Percentiles rank a stretch among this genome's conserved stretches.
These are phyloP conservation scores for Tuber aestivum DNA, from an alignment of 495 filamentous ascomycete species.

Conservation along the genomic window DNA sequence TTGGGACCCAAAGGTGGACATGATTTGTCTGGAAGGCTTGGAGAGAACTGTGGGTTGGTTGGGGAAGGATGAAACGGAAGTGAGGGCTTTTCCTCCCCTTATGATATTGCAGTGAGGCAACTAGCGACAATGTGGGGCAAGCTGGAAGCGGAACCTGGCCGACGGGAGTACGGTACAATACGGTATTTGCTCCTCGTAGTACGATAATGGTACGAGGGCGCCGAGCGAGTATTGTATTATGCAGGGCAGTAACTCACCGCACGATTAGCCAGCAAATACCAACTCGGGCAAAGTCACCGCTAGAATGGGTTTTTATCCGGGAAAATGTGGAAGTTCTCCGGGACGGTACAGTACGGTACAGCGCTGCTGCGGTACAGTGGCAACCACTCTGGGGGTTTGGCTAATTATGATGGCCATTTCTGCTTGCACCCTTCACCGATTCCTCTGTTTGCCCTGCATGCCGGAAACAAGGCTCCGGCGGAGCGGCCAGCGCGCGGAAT, in stretches of 20 bases:
- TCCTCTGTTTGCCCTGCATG: neutral
- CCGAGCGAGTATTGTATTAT: neutral
- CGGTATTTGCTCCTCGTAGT: neutral
- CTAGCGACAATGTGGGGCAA: neutral
- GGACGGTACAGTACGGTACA: neutral
- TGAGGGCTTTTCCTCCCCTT: neutral
- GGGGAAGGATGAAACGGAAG: neutral
- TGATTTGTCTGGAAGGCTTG: conserved; percentile 41
- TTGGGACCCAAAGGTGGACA: conserved; percentile 88
- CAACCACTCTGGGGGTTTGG: neutral
- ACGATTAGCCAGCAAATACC: neutral
- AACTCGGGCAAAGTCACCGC: neutral
- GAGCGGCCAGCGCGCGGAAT: neutral
- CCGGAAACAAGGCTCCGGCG: neutral
- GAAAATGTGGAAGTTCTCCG: neutral
- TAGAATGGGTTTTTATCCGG: neutral
- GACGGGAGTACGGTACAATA: too few species aligned
- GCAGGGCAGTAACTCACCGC: neutral
- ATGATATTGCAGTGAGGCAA: neutral
- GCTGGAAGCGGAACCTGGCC: neutral
- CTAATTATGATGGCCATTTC: neutral
- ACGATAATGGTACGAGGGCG: neutral
- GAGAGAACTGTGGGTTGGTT: neutral
- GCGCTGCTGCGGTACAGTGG: neutral
- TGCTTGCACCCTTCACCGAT: neutral